phyloP scores from a whole-genome alignment of 371 early-diverging fungal genomes.

The Umbelopsis sp. region DNA sequence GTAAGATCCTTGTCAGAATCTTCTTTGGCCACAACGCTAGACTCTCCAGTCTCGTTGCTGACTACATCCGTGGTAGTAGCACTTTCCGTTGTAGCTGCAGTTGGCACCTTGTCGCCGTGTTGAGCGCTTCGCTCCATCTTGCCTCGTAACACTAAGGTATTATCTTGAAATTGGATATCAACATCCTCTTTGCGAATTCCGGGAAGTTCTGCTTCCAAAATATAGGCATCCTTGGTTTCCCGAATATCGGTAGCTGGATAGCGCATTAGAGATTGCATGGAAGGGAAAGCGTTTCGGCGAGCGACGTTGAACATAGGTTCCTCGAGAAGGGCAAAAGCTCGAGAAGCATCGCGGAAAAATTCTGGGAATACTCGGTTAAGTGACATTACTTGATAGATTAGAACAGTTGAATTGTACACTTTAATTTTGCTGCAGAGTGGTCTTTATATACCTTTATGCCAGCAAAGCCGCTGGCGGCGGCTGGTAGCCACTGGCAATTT shows the following conservation, averaged over 20 bases:
- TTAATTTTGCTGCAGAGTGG: not conserved
- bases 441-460: not conserved
- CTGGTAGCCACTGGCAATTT: constrained; percentile 1
- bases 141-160: constrained; percentile 35
- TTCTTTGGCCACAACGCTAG: constrained; percentile 8
- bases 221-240: constrained; percentile 34
- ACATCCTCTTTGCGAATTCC: constrained; percentile 42
- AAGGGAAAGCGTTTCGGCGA: constrained; percentile 24
- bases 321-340: constrained; percentile 39
- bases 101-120: constrained; percentile 3
- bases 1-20: constrained; percentile 22
- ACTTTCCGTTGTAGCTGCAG: not conserved
- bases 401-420: not conserved
- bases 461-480: not conserved
- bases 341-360: constrained; percentile 41
- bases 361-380: constrained; percentile 37
- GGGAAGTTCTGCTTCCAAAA: constrained; percentile 43
- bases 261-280: constrained; percentile 14
- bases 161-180: constrained; percentile 38
- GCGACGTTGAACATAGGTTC: constrained; percentile 36
- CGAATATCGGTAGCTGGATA: constrained; percentile 38
- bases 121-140: constrained; percentile 21
- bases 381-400: constrained; percentile 25
- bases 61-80: constrained; percentile 2
- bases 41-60: not conserved